These are phyloP conservation scores for Butyriboletus loyo DNA, from an alignment of 768 basidiomycete genomes.

Conservation along the genomic window DNA sequence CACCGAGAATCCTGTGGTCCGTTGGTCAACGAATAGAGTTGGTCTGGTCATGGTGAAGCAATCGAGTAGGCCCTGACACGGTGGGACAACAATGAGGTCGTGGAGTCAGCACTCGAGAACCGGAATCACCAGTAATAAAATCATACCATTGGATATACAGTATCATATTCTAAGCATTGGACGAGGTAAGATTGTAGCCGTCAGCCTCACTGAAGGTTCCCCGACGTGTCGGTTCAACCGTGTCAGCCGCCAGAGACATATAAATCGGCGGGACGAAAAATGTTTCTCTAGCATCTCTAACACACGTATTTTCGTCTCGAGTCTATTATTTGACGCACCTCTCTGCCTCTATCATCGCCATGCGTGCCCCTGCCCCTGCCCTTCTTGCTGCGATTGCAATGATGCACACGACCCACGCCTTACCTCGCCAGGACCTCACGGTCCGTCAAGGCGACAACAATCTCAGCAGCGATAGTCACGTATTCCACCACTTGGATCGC, in stretches of 20 bases:
- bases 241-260: constrained; percentile 26
- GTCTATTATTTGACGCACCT: constrained; percentile 8
- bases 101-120: background rate
- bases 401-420: constrained; percentile 16
- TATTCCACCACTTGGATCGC: constrained; percentile 31
- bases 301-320: background rate
- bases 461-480: constrained; percentile 18
- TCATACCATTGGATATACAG: background rate
- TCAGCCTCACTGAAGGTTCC: constrained; percentile 20
- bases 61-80: background rate
- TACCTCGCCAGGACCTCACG: constrained; percentile 26
- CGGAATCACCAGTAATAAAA: background rate
- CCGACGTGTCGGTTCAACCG: background rate
- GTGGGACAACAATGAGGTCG: background rate
- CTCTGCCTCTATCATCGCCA: constrained; percentile 20
- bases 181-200: background rate
- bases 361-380: constrained; percentile 20
- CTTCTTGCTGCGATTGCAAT: constrained; percentile 26
- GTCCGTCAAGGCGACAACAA: constrained; percentile 13
- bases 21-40: background rate
- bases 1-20: background rate
- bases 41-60: background rate
- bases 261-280: constrained; percentile 7
- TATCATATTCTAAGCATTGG: background rate
- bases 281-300: constrained; percentile 1